Percentiles rank a stretch among this genome's conserved stretches.
phyloP scores from a whole-genome alignment of 305 asterid genomes.

The Petunia hybrid region DNA sequence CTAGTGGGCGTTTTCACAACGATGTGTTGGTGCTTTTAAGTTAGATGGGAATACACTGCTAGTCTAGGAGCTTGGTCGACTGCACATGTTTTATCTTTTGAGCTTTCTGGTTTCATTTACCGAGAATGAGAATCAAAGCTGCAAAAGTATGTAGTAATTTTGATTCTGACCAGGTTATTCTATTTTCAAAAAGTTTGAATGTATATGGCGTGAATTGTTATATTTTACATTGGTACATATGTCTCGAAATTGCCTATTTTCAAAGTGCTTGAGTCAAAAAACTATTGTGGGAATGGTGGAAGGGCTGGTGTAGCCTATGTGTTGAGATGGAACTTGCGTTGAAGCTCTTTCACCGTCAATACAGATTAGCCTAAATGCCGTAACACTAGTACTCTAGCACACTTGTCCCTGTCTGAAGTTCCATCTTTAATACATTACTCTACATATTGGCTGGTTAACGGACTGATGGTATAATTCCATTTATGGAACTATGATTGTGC shows the following conservation, averaged over 20 bases:
- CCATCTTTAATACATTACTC: not conserved
- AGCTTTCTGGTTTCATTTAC: constrained; percentile 11
- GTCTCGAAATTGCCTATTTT: not conserved
- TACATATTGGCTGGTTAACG: not conserved
- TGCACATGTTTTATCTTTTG: constrained; percentile 12
- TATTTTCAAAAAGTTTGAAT: constrained; percentile 10
- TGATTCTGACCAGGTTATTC: constrained; percentile 21
- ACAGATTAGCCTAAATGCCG: not conserved
- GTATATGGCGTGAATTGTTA: not conserved
- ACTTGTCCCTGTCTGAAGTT: not conserved
- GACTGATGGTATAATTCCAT: not conserved
- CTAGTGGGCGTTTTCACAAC: not conserved
- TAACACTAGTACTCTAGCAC: not conserved
- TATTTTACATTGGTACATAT: not conserved
- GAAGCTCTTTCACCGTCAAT: not conserved
- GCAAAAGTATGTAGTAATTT: constrained; percentile 21
- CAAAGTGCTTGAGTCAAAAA: not conserved
- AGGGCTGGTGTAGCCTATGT: not conserved
- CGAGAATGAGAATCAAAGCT: not conserved
- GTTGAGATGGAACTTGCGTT: not conserved
- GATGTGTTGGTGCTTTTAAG: constrained; percentile 1
- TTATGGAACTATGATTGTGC: not conserved
- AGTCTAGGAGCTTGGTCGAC: constrained; percentile 9
- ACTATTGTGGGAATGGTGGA: not conserved
- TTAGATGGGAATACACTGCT: constrained; percentile 26